Evolutionary conservation across 192 early-diverging fungal species (phyloP), one percentile per base, ranked within the genome.

Genomic region (Borealophlyctis nickersoniae): DNA sequence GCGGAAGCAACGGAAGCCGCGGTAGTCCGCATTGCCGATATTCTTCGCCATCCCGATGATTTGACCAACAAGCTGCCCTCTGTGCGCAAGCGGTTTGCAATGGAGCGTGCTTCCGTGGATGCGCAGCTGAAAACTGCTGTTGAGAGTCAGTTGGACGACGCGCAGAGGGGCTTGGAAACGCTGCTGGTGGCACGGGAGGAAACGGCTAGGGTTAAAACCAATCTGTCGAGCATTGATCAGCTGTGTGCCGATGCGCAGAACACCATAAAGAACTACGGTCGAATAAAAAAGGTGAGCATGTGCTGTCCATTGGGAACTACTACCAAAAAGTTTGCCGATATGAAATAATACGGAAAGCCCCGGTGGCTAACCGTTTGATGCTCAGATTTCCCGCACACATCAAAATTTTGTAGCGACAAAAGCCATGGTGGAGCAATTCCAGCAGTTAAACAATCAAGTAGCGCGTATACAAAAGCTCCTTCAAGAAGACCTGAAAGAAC

Each of bases 71-170:
- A 90, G 66, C 87, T 96, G 9, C 78, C 83, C 24, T 78, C 84
- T 4, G 64, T 97, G 29, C 86, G 89, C 58, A 85, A 87, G 59
- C 93, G 93, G 69, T 82, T 95, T 54, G 87, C 87, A 2, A 86
- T 89, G 65, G 97, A 99, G 79, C 86, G 91, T 70, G 89, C 92
- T 9, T 82, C 88, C 24, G 89, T 98, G 26, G 95, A 98, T 73
- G 93, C 95, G 14, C 95, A 99, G 73, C 82, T 99, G 36, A 96
- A 95, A 69, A 90, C 94, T 5, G 92, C 91, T 16, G 91, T 94
- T 52, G 92, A 98, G 71, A 74, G 85, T 48, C 92, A 95, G 73
- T 82, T 98, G 51, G 93, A 96, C 74, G 90, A 91, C 60, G 88
- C 89, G 4, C 88, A 92, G 63, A 85, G 92, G 56, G 94, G 92